Evolutionary conservation across 768 basidiomycete species (phyloP).

Genomic region (Flagelloscypha sp.): DNA sequence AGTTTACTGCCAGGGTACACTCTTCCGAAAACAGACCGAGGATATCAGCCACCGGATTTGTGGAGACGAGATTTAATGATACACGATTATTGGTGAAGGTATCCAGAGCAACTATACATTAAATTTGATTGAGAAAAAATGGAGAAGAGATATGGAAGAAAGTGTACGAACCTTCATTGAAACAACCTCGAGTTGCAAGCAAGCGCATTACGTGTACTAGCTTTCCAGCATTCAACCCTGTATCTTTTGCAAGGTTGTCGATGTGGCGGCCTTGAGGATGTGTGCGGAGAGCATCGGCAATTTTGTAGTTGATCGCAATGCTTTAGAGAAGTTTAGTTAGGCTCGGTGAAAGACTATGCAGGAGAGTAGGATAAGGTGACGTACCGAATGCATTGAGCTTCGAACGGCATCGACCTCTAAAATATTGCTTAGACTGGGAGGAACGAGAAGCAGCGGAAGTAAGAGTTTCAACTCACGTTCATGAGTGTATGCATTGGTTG

Average conservation of each 20-base stretch:
- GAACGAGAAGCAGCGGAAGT: too few species aligned
- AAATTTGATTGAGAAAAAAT: too few species aligned
- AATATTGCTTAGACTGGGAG: too few species aligned
- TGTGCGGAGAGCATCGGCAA: constrained; percentile 19
- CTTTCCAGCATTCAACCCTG: constrained; percentile 19
- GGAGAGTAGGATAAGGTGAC: too few species aligned
- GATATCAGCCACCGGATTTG: constrained; percentile 20
- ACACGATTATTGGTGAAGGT: constrained; percentile 36
- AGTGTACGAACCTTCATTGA: constrained; percentile 18
- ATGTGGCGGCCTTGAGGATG: constrained; percentile 21
- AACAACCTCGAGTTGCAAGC: constrained; percentile 22
- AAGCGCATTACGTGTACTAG: constrained; percentile 21
- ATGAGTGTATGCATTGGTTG: constrained; percentile 11
- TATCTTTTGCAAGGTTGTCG: constrained; percentile 16
- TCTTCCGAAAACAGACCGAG: constrained; percentile 20
- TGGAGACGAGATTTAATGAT: constrained; percentile 24
- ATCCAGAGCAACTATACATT: constrained; percentile 12
- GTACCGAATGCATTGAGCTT: too few species aligned
- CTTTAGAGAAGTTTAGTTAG: not conserved
- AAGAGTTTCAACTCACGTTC: constrained; percentile 9
- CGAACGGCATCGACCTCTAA: too few species aligned
- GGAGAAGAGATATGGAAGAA: too few species aligned
- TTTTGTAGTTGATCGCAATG: constrained; percentile 1
- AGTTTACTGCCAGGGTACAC: too few species aligned
- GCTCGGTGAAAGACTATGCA: not conserved